These are phyloP conservation scores for Pichia membranifaciens DNA, from an alignment of 805 yeast species.

Conservation along the genomic window DNA sequence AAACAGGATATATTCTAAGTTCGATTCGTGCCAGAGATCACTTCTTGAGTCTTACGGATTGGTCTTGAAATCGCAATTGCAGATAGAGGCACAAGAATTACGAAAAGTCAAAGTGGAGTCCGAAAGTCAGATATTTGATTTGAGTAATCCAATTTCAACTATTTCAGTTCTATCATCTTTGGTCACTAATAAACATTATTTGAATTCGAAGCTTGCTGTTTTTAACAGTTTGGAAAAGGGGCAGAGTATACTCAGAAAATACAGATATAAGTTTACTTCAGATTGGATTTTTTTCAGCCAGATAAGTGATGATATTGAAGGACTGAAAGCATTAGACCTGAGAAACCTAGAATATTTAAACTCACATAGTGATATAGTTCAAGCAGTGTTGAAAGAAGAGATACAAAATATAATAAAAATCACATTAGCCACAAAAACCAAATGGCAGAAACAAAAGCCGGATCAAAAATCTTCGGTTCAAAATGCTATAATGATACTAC, in stretches of 20 bases:
- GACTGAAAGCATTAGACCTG: background rate
- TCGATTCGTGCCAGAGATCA: constrained; percentile 53
- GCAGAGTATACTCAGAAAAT: constrained; percentile 27
- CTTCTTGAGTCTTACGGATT: constrained; percentile 37
- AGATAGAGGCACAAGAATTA: constrained; percentile 29
- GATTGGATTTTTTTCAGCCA: constrained; percentile 64
- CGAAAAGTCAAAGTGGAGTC: constrained; percentile 30
- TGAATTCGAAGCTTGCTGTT: background rate
- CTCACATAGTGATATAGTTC: constrained; percentile 5
- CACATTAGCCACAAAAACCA: background rate
- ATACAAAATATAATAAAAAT: background rate
- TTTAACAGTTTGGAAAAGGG: constrained; percentile 24
- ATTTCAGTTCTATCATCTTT: constrained; percentile 36
- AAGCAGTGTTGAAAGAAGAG: constrained; percentile 7
- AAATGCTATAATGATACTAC: constrained; percentile 38
- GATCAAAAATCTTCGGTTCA: constrained; percentile 37
- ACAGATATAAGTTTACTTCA: constrained; percentile 42
- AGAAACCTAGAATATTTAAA: constrained; percentile 2
- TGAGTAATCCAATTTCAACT: constrained; percentile 35
- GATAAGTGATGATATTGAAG: constrained; percentile 39
- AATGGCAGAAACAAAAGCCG: constrained; percentile 30
- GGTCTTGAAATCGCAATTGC: constrained; percentile 30
- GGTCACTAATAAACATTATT: constrained; percentile 25
- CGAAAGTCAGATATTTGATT: constrained; percentile 32
- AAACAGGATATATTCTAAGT: constrained; percentile 40